Percentiles rank a stretch among this genome's conserved stretches.
Evolutionary conservation across 768 basidiomycete genomes (phyloP).

Genomic region (Lactifluus pinguis): DNA sequence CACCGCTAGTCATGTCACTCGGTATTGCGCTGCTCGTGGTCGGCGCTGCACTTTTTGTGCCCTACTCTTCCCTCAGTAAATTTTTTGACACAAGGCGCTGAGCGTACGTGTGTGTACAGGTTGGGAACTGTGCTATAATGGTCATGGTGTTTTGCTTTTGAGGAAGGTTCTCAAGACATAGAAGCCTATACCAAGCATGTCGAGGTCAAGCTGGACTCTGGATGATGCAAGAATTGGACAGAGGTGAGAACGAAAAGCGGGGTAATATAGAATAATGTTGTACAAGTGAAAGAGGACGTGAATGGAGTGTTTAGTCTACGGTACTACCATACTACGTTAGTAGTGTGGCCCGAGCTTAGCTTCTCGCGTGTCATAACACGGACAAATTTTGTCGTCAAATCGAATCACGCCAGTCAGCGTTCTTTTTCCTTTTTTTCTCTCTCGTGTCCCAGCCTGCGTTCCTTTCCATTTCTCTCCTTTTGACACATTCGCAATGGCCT

Average conservation of each 20-base stretch:
- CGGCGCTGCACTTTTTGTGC: slow-evolving; percentile 25
- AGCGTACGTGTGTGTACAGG: slow-evolving; percentile 18
- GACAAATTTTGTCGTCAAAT: slow-evolving; percentile 4
- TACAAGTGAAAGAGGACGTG: not conserved
- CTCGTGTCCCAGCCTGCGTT: not conserved
- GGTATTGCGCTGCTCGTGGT: slow-evolving; percentile 27
- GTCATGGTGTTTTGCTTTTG: slow-evolving; percentile 12
- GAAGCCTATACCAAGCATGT: not conserved
- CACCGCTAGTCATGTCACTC: slow-evolving; percentile 21
- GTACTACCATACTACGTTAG: too few species aligned
- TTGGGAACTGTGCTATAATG: slow-evolving; percentile 18
- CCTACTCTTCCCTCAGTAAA: slow-evolving; percentile 14
- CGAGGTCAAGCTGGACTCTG: not conserved
- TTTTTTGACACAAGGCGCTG: slow-evolving; percentile 1
- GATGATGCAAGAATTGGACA: not conserved
- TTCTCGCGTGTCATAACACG: slow-evolving; percentile 6
- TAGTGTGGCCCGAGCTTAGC: too few species aligned
- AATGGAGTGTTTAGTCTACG: not conserved
- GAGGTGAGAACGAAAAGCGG: slow-evolving; percentile 5
- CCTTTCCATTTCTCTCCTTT: not conserved
- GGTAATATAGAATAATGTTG: slow-evolving; percentile 10
- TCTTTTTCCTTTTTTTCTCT: not conserved
- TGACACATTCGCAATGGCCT: slow-evolving; percentile 13
- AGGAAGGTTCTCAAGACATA: slow-evolving; percentile 5
- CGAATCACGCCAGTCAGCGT: not conserved